Percentiles rank a stretch among this genome's conserved stretches.
These are phyloP conservation scores for Tuber calosporum DNA, from an alignment of 495 filamentous ascomycete species.

Conservation along the genomic window DNA sequence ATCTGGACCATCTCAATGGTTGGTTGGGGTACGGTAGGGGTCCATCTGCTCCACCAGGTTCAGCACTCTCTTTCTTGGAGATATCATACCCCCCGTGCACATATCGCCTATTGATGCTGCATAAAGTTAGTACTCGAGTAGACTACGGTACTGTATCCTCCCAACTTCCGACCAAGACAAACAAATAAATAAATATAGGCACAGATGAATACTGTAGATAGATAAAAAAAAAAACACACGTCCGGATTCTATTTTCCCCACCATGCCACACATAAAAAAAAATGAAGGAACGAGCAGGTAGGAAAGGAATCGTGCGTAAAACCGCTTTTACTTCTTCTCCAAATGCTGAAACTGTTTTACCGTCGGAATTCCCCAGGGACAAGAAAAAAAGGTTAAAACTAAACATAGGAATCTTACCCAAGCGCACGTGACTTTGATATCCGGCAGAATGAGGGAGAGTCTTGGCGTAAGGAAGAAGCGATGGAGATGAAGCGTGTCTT, in stretches of 20 bases:
- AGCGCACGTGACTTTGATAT: background rate
- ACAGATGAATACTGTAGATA: background rate
- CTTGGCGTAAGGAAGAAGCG: background rate
- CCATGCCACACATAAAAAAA: background rate
- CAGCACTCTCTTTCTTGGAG: background rate
- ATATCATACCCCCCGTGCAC: background rate
- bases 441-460: background rate
- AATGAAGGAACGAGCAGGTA: background rate
- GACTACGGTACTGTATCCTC: background rate
- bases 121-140: too few species aligned
- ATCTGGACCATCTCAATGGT: background rate
- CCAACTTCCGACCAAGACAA: background rate
- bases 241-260: background rate
- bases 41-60: background rate
- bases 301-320: background rate
- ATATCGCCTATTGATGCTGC: background rate
- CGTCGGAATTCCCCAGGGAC: background rate
- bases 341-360: background rate
- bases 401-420: background rate
- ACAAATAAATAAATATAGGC: background rate
- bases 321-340: background rate
- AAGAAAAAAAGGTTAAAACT: background rate
- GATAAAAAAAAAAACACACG: background rate
- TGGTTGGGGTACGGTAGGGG: background rate
- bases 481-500: conserved; percentile 4